Base-by-base conservation (phyloP, 495 filamentous ascomycete genomes). In the Annulohypoxylon maeteangense region DNA sequence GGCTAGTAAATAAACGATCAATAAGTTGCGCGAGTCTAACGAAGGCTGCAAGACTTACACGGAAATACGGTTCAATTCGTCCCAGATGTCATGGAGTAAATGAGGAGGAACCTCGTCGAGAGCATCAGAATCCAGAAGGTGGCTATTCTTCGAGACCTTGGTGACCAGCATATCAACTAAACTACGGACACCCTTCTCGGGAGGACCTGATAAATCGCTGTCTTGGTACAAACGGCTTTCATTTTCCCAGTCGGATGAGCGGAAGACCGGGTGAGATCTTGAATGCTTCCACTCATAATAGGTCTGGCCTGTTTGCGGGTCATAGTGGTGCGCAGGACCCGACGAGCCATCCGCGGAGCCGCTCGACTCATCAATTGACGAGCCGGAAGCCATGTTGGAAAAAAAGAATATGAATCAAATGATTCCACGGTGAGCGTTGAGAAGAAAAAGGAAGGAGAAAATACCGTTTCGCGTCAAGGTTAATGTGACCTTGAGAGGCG, bases 151-250 rank as follows among this genome's bases (percentile, higher is more conserved):
- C 0, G 65, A 62, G 51, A 77, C 63, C 25, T 61, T 54, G 11
- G 70, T 29, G 3, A n/a, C n/a, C n/a, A 48, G 48, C 62, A 76
- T 79, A 14, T 74, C 68, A 5, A 70, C 18, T 4, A 80, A 59
- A 59, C 75, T 66, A 7, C 74, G 70, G 1, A 57, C 59, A 11
- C 77, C 75, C 23, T 62, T 68, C 2, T 29, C 20, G 0, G 32
- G 6, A 36, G 7, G 2, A 11, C 32, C 32, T 2, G 12, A 3
- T 8, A 11, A 11, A 11, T 8, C 8, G 32, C 32, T 5, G 32
- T 36, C 8, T 36, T 10, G n/a, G n/a, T n/a, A n/a, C n/a, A n/a
- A n/a, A n/a, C n/a, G n/a, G n/a, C 36, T 12, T n/a, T 40, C 12
- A 40, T 40, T 4, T 40, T 59, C 16, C 64, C 64, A 67, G 23